Percentiles rank a stretch among this genome's conserved stretches.
Evolutionary conservation across 2,329 filamentous ascomycete species (phyloP).

Genomic region (Xylariaceae sp.): DNA sequence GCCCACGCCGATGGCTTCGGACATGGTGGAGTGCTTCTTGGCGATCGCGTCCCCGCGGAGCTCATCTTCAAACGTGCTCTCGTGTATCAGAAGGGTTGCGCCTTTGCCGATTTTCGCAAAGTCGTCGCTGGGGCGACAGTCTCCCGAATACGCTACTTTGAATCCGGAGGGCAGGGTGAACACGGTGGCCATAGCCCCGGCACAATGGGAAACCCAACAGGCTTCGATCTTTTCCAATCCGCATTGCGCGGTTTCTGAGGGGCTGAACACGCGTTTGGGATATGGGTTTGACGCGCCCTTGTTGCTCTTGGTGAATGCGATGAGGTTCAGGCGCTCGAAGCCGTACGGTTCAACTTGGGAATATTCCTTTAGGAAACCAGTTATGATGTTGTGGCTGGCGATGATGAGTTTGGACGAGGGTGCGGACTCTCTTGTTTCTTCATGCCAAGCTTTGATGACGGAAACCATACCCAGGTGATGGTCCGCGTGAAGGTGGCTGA

Average conservation of each 20-base stretch:
- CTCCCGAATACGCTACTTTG: slow-evolving; percentile 88
- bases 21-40: slow-evolving; percentile 87
- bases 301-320: slow-evolving; percentile 2
- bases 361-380: slow-evolving; percentile 74
- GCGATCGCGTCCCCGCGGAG: slow-evolving; percentile 69
- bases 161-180: slow-evolving; percentile 75
- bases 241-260: slow-evolving; percentile 44
- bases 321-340: slow-evolving; percentile 44
- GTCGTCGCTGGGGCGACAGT: slow-evolving; percentile 70
- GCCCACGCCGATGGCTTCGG: slow-evolving; percentile 76
- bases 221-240: slow-evolving; percentile 64
- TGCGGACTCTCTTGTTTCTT: slow-evolving; percentile 39
- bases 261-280: slow-evolving; percentile 30
- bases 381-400: slow-evolving; percentile 66
- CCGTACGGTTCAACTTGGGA: slow-evolving; percentile 71
- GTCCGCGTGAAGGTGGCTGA: slow-evolving; percentile 93
- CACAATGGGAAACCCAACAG: slow-evolving; percentile 71
- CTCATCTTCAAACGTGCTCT: slow-evolving; percentile 93
- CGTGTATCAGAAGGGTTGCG: slow-evolving; percentile 83
- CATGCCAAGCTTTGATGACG: slow-evolving; percentile 78
- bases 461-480: slow-evolving; percentile 84
- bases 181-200: slow-evolving; percentile 67
- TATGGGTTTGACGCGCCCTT: slow-evolving; percentile 16
- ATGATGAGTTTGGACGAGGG: slow-evolving; percentile 51
- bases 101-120: slow-evolving; percentile 69